Conservation (phyloP, 345 rosid species). For the Boechera retrofracta region DNA sequence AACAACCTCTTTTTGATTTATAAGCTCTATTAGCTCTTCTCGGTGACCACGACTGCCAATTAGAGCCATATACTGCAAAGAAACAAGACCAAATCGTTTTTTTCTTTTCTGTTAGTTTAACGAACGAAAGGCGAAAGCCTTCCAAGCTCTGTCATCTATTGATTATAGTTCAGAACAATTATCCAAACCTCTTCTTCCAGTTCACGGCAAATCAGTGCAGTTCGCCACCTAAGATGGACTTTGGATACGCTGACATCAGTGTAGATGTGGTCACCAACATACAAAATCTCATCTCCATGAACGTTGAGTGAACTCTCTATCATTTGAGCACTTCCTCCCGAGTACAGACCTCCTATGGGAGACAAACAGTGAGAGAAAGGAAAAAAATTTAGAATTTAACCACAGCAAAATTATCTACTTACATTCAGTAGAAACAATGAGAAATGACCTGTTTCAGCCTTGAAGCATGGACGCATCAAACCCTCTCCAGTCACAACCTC, state of each 20-base stretch:
- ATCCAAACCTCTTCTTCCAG: conserved; percentile 83
- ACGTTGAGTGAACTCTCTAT: conserved; percentile 80
- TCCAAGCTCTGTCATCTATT: conserved; percentile 19
- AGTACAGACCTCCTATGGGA: conserved; percentile 78
- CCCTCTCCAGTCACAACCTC: conserved; percentile 98
- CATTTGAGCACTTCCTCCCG: conserved; percentile 98
- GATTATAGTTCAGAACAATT: not conserved
- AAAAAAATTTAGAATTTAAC: not conserved
- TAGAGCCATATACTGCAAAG: conserved; percentile 79
- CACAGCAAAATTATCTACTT: not conserved
- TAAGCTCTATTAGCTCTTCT: conserved; percentile 74
- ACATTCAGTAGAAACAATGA: conserved; percentile 29
- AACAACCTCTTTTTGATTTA: conserved; percentile 85
- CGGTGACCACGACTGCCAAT: conserved; percentile 69
- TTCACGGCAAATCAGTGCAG: conserved; percentile 92
- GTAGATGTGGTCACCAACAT: conserved; percentile 96
- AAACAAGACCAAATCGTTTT: conserved; percentile 8
- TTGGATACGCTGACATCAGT: conserved; percentile 96
- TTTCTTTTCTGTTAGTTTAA: conserved; percentile 2
- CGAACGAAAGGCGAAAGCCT: not conserved
- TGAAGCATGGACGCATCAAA: conserved; percentile 96
- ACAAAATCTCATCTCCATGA: conserved; percentile 95
- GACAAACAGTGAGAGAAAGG: conserved; percentile 21
- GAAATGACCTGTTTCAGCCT: conserved; percentile 72
- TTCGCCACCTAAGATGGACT: conserved; percentile 93